Evolutionary conservation across 2,329 filamentous ascomycete species (phyloP).

Genomic region (Chaetomium strumarium): DNA sequence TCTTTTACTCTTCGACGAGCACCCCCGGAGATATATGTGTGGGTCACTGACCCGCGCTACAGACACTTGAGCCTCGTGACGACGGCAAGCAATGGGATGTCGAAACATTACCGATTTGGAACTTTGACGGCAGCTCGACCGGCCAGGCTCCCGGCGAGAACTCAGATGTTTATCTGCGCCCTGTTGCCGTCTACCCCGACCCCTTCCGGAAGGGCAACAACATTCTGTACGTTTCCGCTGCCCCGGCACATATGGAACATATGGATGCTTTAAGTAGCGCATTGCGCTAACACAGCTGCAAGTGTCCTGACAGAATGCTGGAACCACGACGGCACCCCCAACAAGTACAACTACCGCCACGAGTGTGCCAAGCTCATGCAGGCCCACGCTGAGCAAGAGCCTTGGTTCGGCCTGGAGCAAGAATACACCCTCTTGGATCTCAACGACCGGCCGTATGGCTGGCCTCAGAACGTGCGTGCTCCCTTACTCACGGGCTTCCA

Average conservation of each 20-base stretch:
- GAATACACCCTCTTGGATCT: slow-evolving; percentile 92
- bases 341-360: slow-evolving; percentile 98
- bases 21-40: not conserved
- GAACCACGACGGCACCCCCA: slow-evolving; percentile 75
- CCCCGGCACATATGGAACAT: too few species aligned
- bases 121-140: slow-evolving; percentile 69
- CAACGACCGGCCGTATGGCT: slow-evolving; percentile 85
- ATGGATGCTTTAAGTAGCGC: too few species aligned
- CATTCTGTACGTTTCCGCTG: slow-evolving; percentile 43
- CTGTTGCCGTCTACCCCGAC: slow-evolving; percentile 66
- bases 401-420: slow-evolving; percentile 92
- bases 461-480: slow-evolving; percentile 45
- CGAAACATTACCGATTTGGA: slow-evolving; percentile 29
- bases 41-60: slow-evolving; percentile 29
- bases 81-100: slow-evolving; percentile 16
- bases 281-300: too few species aligned
- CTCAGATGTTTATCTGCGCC: slow-evolving; percentile 92
- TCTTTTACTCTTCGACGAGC: slow-evolving; percentile 15
- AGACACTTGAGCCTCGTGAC: slow-evolving; percentile 35
- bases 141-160: slow-evolving; percentile 90
- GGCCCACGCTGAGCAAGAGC: slow-evolving; percentile 71
- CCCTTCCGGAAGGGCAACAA: slow-evolving; percentile 38
- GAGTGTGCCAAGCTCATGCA: slow-evolving; percentile 88
- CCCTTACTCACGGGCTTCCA: not conserved
- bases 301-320: slow-evolving; percentile 70